These are phyloP conservation scores for Aspergillus jensenii DNA, from an alignment of 2,329 filamentous ascomycete genomes.

Conservation along the genomic window DNA sequence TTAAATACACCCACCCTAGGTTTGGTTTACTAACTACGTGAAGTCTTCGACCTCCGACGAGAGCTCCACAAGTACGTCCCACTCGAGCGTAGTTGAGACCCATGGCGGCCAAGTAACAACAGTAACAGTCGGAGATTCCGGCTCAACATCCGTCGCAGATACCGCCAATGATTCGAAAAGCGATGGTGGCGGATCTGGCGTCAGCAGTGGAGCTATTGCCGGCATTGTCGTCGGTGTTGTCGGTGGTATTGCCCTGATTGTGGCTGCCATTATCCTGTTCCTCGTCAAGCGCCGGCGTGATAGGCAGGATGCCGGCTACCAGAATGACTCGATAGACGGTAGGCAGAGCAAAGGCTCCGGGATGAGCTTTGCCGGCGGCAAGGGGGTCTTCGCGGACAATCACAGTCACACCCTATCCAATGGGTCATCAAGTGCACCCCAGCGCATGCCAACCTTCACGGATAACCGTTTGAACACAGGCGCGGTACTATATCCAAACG, in stretches of 20 bases:
- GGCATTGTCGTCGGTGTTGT: slow-evolving; percentile 46
- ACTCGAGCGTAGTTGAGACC: slow-evolving; percentile 21
- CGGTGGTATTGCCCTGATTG: slow-evolving; percentile 37
- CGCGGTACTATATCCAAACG: slow-evolving; percentile 41
- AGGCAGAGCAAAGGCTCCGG: slow-evolving; percentile 35
- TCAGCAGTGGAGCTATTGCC: slow-evolving; percentile 44
- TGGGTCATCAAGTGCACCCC: slow-evolving; percentile 20
- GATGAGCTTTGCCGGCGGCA: slow-evolving; percentile 35
- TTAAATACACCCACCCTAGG: not conserved
- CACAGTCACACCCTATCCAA: slow-evolving; percentile 25
- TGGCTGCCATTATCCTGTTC: slow-evolving; percentile 40
- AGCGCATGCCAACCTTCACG: slow-evolving; percentile 36
- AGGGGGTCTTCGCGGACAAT: slow-evolving; percentile 32
- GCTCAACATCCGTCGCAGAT: slow-evolving; percentile 18
- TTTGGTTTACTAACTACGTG: not conserved
- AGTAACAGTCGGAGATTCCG: slow-evolving; percentile 23
- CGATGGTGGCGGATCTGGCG: slow-evolving; percentile 20
- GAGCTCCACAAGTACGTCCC: not conserved
- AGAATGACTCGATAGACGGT: slow-evolving; percentile 30
- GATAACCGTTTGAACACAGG: slow-evolving; percentile 48
- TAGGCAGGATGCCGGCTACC: slow-evolving; percentile 26
- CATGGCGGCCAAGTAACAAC: slow-evolving; percentile 29
- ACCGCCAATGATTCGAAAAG: slow-evolving; percentile 11
- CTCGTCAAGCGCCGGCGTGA: slow-evolving; percentile 38
- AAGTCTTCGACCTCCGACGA: not conserved